Base-by-base conservation (phyloP, 2,329 filamentous ascomycete species). In the Teratosphaeria zuluensis region DNA sequence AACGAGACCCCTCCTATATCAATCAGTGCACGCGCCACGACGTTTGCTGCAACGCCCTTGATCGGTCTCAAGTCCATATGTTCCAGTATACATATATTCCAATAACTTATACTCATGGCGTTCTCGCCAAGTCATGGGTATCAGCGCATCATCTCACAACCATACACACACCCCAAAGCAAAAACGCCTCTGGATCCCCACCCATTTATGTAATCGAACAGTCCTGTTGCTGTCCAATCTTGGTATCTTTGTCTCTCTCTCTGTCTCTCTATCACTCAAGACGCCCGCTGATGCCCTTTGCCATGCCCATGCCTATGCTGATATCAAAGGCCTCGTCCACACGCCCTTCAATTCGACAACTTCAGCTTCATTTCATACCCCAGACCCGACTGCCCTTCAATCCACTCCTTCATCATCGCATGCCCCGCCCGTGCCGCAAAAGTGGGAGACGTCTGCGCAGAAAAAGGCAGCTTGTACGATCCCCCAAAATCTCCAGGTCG, bases 391-490 rank as follows among this genome's bases (percentile, higher is more conserved):
- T 57, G 60, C 32, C 52, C 52, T 42, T 59, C 61, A 14, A 75
- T 71, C 70, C 76, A 79, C 64, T 80, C 77, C 24, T 62, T 61
- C 19, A 79, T 61, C 55, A 78, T 73, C 54, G 68, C 66, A 21
- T 75, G 62, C 0, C 75, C 77, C 42, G 78, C 76, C 0, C 77
- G 65, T 1, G 78, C 76, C 1, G 76, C 76, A 55, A 75, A 70
- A n/a, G 78, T 65, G 0, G 77, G 74, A 4, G 70, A 72, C 0
- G 75, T 77, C 31, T 75, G 72, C 11, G 66, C 63, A 1, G 67
- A 67, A 0, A 79, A 61, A 0, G 76, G 76, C 2, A 80, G 64
- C 46, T 70, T 73, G 59, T 75, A 78, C 0, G 71, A 72, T 0
- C 72, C 72, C 24, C 55, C 60, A 14, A 68, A 65, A 21, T 70